Evolutionary conservation across 2,329 filamentous ascomycete genomes (phyloP).

Genomic region (Macrophomina tecta): DNA sequence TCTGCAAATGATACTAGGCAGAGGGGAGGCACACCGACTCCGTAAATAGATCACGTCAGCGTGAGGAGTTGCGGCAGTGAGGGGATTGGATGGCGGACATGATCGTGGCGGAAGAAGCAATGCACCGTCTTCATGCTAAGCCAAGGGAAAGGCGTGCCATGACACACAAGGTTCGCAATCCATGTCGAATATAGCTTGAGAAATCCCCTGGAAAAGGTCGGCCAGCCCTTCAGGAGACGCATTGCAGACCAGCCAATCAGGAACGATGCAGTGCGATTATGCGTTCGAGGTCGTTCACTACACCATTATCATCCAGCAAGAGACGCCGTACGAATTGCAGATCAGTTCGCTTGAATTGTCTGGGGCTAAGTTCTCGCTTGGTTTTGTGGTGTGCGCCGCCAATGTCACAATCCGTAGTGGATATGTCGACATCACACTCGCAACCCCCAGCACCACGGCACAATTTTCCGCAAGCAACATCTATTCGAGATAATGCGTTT

Average conservation of each 20-base stretch:
- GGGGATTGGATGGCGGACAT: background rate
- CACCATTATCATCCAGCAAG: no score
- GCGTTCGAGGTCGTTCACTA: no score
- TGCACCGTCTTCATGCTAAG: background rate
- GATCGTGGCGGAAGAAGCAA: background rate
- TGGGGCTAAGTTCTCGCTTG: no score
- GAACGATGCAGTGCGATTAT: no score
- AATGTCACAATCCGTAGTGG: background rate
- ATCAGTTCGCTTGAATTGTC: no score
- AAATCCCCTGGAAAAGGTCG: no score
- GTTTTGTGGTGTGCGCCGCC: background rate
- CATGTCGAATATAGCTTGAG: no score
- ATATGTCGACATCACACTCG: slow-evolving; percentile 1
- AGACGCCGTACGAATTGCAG: no score
- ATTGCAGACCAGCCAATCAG: no score
- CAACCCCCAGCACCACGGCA: background rate
- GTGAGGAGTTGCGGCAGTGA: background rate
- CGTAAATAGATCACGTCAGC: background rate
- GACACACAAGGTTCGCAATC: no score
- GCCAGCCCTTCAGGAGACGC: no score
- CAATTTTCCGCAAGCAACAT: background rate
- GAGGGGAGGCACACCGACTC: background rate
- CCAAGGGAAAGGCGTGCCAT: no score
- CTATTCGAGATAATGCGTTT: background rate
- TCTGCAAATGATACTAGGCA: background rate